Conservation (phyloP, 1,284 basidiomycete genomes). For the Ganoderma sinense region DNA sequence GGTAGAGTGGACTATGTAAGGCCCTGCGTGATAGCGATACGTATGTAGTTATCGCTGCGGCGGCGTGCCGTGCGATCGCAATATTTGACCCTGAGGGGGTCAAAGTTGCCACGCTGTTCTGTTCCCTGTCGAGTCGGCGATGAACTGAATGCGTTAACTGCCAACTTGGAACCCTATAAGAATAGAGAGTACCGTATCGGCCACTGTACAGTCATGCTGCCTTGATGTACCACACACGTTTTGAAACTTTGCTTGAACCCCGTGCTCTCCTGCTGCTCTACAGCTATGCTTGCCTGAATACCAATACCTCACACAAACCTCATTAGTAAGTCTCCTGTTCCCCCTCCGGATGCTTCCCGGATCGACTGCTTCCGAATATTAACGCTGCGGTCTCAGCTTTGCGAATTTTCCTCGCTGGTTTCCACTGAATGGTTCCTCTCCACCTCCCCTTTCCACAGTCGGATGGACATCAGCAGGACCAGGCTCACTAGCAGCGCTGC, state of each 20-base stretch:
- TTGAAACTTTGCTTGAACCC: no score
- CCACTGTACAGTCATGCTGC: background rate
- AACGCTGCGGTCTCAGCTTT: background rate
- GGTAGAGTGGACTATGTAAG: background rate
- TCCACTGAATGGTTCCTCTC: background rate
- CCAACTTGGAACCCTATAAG: background rate
- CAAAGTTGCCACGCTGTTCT: background rate
- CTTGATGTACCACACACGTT: no score
- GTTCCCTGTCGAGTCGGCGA: background rate
- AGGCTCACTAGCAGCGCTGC: constrained; percentile 46
- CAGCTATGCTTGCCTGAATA: background rate
- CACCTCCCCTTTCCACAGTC: constrained; percentile 38
- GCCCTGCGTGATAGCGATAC: background rate
- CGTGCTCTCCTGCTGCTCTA: no score
- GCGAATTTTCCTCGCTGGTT: background rate
- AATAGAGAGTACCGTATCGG: background rate
- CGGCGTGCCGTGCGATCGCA: background rate
- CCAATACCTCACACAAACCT: background rate
- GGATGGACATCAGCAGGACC: constrained; percentile 49
- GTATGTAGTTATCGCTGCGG: background rate
- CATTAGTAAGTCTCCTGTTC: background rate
- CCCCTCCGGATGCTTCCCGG: background rate
- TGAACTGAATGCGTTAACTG: background rate
- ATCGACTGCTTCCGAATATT: background rate
- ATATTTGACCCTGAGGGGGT: background rate